Conservation (phyloP, 148 eudicot genomes). For the Chenopodium suecicum region DNA sequence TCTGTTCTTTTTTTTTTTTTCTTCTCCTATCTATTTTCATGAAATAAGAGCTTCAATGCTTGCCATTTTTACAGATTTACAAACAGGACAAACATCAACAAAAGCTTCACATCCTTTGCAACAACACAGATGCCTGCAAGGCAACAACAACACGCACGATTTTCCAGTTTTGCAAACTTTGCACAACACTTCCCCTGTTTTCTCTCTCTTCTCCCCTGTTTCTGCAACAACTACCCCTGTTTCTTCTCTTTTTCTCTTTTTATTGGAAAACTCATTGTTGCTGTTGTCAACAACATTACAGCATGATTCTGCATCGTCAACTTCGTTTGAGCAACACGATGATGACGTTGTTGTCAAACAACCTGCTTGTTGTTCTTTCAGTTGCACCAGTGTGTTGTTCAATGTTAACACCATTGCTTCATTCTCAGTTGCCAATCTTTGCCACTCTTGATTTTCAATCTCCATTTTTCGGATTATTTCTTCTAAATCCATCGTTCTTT, state of each 20-base stretch:
- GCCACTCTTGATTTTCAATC: slow-evolving; percentile 59
- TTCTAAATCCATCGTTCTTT: slow-evolving; percentile 51
- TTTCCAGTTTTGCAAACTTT: slow-evolving; percentile 44
- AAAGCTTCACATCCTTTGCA: slow-evolving; percentile 60
- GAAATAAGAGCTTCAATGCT: slow-evolving; percentile 53
- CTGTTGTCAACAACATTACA: slow-evolving; percentile 26
- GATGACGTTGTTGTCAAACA: background rate
- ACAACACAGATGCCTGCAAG: slow-evolving; percentile 72
- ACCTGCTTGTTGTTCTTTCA: slow-evolving; percentile 36
- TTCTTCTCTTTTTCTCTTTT: background rate
- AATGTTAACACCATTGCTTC: slow-evolving; percentile 49
- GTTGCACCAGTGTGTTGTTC: slow-evolving; percentile 43
- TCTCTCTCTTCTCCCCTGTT: slow-evolving; percentile 10
- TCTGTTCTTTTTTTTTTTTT: background rate
- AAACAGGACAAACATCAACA: slow-evolving; percentile 68
- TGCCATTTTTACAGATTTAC: slow-evolving; percentile 52
- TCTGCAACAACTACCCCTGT: background rate
- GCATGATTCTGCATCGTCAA: slow-evolving; percentile 63
- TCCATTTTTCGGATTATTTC: slow-evolving; percentile 46
- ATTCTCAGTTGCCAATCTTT: slow-evolving; percentile 52
- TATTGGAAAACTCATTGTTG: background rate
- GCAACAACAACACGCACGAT: slow-evolving; percentile 56
- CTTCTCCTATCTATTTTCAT: background rate
- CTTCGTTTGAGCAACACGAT: slow-evolving; percentile 25
- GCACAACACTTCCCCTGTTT: slow-evolving; percentile 34